Conservation (phyloP, 164 flowering plant species). For the Cinnamomum chago region DNA sequence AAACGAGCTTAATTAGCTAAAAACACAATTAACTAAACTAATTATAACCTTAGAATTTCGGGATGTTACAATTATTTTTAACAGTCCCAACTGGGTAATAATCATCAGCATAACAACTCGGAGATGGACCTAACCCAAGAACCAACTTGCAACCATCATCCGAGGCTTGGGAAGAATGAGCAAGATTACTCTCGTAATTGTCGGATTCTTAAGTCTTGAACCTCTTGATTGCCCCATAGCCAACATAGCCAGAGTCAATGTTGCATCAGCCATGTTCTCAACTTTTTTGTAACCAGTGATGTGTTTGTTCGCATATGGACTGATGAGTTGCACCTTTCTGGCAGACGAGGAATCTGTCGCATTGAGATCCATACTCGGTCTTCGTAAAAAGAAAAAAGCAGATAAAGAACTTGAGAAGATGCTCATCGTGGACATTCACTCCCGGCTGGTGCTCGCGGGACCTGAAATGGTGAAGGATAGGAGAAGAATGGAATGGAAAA, state of each 20-base stretch:
- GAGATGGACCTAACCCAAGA: constrained; percentile 84
- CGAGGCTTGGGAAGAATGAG: constrained; percentile 17
- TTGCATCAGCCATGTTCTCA: constrained; percentile 48
- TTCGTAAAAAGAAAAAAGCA: not conserved
- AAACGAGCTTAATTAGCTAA: no score
- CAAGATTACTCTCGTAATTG: constrained; percentile 15
- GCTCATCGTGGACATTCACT: no score
- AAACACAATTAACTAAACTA: no score
- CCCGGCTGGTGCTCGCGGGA: no score
- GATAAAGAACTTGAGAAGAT: no score
- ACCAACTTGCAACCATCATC: constrained; percentile 81
- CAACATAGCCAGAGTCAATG: constrained; percentile 53
- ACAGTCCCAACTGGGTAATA: constrained; percentile 17
- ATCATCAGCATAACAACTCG: constrained; percentile 28
- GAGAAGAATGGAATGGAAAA: no score
- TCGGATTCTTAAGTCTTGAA: constrained; percentile 21
- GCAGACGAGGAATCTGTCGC: constrained; percentile 25
- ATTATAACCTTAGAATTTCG: constrained; percentile 45
- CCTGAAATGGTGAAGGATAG: no score
- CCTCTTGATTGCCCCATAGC: constrained; percentile 33
- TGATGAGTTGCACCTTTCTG: constrained; percentile 20
- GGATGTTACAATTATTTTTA: constrained; percentile 28
- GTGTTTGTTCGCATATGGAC: not conserved
- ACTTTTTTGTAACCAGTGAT: constrained; percentile 9
- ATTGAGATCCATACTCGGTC: constrained; percentile 45